Evolutionary conservation across 1,284 basidiomycete species (phyloP).

Genomic region (Filobasidium uniguttulatum): DNA sequence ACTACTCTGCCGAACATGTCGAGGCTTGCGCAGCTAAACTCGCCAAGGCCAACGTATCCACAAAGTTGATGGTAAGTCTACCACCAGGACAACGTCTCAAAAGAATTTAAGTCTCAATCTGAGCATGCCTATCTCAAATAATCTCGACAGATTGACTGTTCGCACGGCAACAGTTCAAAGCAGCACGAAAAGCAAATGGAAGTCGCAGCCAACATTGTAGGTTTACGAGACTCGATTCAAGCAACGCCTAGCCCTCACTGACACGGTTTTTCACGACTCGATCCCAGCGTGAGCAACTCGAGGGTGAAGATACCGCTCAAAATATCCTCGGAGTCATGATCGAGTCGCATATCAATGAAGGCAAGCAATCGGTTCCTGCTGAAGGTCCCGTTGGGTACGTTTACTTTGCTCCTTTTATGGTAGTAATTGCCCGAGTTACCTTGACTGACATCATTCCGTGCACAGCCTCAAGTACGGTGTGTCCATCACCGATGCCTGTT

Average conservation of each 20-base stretch:
- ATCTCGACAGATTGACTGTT: conserved; percentile 66
- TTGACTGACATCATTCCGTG: conserved; percentile 2
- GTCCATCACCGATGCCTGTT: conserved; percentile 49
- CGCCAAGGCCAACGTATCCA: conserved; percentile 59
- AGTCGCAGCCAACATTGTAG: conserved; percentile 44
- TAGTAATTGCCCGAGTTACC: background rate
- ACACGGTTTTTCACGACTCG: background rate
- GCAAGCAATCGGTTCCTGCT: conserved; percentile 62
- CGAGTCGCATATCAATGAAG: conserved; percentile 81
- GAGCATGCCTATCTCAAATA: too few relatives aligned
- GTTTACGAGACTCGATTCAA: conserved; percentile 22
- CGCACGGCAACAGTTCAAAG: conserved; percentile 54
- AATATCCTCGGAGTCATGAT: conserved; percentile 95
- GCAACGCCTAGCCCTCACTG: background rate
- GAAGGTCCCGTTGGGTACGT: conserved; percentile 51
- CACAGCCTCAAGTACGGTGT: conserved; percentile 62
- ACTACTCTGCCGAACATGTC: conserved; percentile 66
- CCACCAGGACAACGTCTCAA: too few relatives aligned
- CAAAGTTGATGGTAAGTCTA: conserved; percentile 67
- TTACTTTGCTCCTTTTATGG: background rate
- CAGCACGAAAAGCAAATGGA: conserved; percentile 46
- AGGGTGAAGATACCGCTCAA: conserved; percentile 50
- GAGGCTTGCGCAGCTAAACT: conserved; percentile 63
- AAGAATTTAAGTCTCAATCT: too few relatives aligned
- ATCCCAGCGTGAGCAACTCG: conserved; percentile 59